Evolutionary conservation across 306 rosid genomes (phyloP), one percentile per base, ranked within the genome.

Genomic region (Boehmeria nivea): DNA sequence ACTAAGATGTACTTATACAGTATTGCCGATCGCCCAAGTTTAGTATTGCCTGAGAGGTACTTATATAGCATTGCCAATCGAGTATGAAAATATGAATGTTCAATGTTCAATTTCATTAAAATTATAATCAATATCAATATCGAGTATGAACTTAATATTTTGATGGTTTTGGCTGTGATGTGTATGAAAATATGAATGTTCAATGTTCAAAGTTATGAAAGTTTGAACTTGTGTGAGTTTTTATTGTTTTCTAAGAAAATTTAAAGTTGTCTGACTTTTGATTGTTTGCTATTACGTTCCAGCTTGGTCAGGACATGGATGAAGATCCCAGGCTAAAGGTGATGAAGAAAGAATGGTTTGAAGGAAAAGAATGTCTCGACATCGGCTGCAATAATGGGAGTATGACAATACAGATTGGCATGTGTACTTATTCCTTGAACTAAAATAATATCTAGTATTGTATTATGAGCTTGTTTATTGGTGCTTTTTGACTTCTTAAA

Each of bases 281-380:
- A n/a, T n/a, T n/a, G n/a, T 49, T 8, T 33, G 11, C 5, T 33
- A 1, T 60, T 14, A 47, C 65, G 59, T 73, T 76, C 19, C 74
- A 91, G 95, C 54, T 87, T 63, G 91, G 83, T 72, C 80, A 62
- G 59, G 83, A 75, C 22, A 12, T 40, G 44, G 82, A 81, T 28
- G 87, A 84, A 66, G 96, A 91, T 74, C 95, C 96, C 59, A 78
- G 99, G 15, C 55, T 91, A 71, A 80, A 77, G 61, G 83, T 81
- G 31, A 71, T 84, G 26, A 82, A 68, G 57, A 84, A 78, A 65
- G 99, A 82, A 46, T 91, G 99, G 96, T 87, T 87, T 71, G 68
- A 91, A 63, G 96, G 75, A 27, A 87, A 81, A 68, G 87, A 84
- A 21, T 91, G 96, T 57, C 93, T 91, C 54, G 99, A 91, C 61